Evolutionary conservation across 1,284 basidiomycete genomes (phyloP), one percentile per base, ranked within the genome.

Genomic region (Fomitiporia mediterranea): DNA sequence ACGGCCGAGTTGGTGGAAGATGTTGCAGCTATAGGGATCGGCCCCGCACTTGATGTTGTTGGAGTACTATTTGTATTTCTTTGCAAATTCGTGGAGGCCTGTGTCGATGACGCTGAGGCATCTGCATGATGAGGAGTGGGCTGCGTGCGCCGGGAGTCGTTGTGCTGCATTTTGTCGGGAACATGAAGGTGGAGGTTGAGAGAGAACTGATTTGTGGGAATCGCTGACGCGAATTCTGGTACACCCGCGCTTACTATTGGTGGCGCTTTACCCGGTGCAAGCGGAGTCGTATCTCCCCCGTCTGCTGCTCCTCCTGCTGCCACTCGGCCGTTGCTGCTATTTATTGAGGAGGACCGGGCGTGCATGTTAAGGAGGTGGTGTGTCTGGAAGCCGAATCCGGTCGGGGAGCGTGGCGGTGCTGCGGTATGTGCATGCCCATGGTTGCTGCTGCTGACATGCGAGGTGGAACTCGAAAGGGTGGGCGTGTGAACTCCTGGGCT

Each of bases 81-180:
- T 69, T 63, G n/a, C 69, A 55, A n/a, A n/a, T n/a, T n/a, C 63
- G 74, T 60, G 66, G 77, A 55, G 71, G 75, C 61, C 66, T 76
- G 71, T 69, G 77, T 62, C 67, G 73, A 65, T 72, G 72, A 59
- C 63, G 67, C 47, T 66, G 76, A 61, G 56, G 66, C 70, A 64
- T 71, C 71, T 46, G 44, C 44, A 46, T 46, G 44, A 65, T 69
- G 62, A 63, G 70, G 66, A 51, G 71, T 57, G 60, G 68, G 66
- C 42, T 46, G 63, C 69, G 74, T 65, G 77, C 76, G 61, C 74
- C 27, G 66, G 55, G 76, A 67, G 37, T 81, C 81, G 51, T 78
- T 80, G 65, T 71, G 74, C 62, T 80, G 80, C 83, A 87, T 88
- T 67, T 82, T 81, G 73, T 82, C 79, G 68, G 89, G 89, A 40